Evolutionary conservation across 495 filamentous ascomycete species (phyloP).

Genomic region (Cercophora sp.): DNA sequence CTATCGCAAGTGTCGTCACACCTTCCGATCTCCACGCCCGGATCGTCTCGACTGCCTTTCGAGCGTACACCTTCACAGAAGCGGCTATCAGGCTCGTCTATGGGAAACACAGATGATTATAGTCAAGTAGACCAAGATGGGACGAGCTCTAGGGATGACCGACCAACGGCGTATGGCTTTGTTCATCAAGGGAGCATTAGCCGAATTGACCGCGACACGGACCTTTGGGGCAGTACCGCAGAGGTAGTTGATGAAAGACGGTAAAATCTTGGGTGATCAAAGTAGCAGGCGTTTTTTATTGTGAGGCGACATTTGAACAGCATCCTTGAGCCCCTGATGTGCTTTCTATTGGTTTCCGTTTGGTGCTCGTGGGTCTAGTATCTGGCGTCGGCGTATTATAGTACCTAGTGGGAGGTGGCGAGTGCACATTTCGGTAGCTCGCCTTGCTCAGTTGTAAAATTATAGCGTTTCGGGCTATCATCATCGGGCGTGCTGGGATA

Average conservation of each 20-base stretch:
- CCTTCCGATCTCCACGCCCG: slow-evolving; percentile 12
- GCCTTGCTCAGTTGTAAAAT: no score
- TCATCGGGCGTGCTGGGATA: no score
- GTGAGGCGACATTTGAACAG: no score
- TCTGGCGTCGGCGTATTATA: no score
- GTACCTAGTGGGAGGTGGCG: no score
- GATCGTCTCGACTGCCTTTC: slow-evolving; percentile 54
- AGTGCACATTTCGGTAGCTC: no score
- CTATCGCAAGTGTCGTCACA: neutral
- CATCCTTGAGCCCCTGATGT: no score
- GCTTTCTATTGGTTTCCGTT: no score
- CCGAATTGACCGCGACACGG: slow-evolving; percentile 46
- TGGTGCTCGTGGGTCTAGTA: no score
- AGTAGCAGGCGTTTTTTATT: no score
- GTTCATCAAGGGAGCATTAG: slow-evolving; percentile 67
- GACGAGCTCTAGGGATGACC: slow-evolving; percentile 38
- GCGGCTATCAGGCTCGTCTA: slow-evolving; percentile 46
- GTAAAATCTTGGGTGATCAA: no score
- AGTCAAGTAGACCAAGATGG: slow-evolving; percentile 30
- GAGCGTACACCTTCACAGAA: slow-evolving; percentile 52
- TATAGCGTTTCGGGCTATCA: no score
- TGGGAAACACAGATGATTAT: slow-evolving; percentile 44
- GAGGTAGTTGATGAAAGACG: slow-evolving; percentile 45
- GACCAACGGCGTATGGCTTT: slow-evolving; percentile 64
- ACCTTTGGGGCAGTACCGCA: slow-evolving; percentile 44